Percentiles rank a stretch among this genome's conserved stretches.
Evolutionary conservation across 257 asterid genomes (phyloP).

Genomic region (Parsonsia alboflavescens): DNA sequence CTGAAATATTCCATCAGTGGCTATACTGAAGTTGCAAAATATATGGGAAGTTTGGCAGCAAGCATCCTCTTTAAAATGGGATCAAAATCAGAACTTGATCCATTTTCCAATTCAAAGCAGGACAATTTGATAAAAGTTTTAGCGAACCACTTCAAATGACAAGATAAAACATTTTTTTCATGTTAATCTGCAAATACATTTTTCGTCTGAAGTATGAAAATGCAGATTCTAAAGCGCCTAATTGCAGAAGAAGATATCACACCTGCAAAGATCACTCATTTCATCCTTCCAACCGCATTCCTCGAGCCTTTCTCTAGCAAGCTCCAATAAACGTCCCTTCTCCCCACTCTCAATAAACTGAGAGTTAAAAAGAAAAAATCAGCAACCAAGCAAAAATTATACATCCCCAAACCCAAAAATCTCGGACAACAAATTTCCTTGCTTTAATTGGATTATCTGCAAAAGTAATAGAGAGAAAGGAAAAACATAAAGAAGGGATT

Average conservation of each 20-base stretch:
- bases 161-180: not conserved
- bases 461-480: not conserved
- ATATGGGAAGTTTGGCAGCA: not conserved
- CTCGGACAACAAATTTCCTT: no score
- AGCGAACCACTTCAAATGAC: not conserved
- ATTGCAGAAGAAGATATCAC: not conserved
- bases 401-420: not conserved
- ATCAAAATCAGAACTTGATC: not conserved
- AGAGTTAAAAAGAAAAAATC: not conserved
- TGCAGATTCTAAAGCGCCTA: not conserved
- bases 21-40: not conserved
- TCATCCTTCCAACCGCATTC: slow-evolving; percentile 1
- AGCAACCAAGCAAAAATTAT: not conserved
- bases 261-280: slow-evolving; percentile 1
- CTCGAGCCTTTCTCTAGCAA: not conserved
- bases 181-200: no score
- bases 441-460: not conserved
- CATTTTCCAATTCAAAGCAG: not conserved
- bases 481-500: not conserved
- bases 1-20: not conserved
- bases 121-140: not conserved
- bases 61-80: not conserved
- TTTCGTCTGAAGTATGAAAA: not conserved
- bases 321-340: not conserved
- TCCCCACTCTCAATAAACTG: not conserved